A percentile compares a stretch with the other conserved stretches of the same genome.
These are phyloP conservation scores for Narthecium ossifragum DNA, from an alignment of 106 monocot species.

Conservation along the genomic window DNA sequence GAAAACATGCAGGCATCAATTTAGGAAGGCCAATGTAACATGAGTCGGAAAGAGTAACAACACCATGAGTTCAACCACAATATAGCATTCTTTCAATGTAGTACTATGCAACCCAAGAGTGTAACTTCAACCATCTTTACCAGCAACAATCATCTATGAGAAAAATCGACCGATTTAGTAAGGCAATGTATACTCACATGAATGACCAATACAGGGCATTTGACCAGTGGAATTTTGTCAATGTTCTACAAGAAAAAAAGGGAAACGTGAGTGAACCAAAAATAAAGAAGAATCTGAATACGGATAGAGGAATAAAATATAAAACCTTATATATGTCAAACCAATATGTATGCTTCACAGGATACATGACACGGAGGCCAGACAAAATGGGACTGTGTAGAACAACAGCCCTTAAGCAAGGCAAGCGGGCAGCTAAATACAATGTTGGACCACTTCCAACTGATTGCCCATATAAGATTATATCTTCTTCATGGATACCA, in stretches of 20 bases:
- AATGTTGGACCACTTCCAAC: constrained; percentile 96
- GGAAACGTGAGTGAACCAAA: neutral
- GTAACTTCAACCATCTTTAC: too few species aligned
- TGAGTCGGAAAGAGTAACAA: too few species aligned
- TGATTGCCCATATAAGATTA: constrained; percentile 94
- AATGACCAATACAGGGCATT: constrained; percentile 82
- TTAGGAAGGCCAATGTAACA: too few species aligned
- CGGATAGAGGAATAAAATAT: neutral
- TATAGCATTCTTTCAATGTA: too few species aligned
- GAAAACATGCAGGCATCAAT: too few species aligned
- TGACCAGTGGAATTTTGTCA: constrained; percentile 79
- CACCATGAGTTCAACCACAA: too few species aligned
- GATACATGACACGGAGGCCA: constrained; percentile 90
- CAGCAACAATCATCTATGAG: too few species aligned
- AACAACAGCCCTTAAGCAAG: constrained; percentile 69
- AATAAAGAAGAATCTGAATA: neutral
- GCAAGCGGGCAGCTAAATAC: constrained; percentile 59
- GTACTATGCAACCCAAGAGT: too few species aligned
- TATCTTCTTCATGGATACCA: constrained; percentile 45
- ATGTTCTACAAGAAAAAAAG: constrained; percentile 66
- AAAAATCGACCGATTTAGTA: too few species aligned
- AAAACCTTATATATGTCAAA: constrained; percentile 96
- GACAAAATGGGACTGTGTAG: constrained; percentile 95
- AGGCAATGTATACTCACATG: constrained; percentile 98
- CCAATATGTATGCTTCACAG: constrained; percentile 87